A percentile compares a stretch with the other conserved stretches of the same genome.
Evolutionary conservation across 1,284 basidiomycete genomes (phyloP).

Genomic region (Wallemia ichthyophaga): DNA sequence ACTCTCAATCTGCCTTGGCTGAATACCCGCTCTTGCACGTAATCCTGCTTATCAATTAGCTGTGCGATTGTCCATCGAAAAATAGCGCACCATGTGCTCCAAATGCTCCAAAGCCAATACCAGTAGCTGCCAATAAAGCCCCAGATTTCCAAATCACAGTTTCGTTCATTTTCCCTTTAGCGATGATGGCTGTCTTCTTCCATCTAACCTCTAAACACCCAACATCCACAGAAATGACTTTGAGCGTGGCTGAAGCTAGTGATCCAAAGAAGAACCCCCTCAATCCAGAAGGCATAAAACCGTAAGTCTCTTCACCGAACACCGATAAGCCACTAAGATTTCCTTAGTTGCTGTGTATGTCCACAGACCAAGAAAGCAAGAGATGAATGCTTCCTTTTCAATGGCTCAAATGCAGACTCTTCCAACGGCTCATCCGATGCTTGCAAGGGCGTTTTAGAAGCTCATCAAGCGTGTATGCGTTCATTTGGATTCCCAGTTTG

Average conservation of each 20-base stretch:
- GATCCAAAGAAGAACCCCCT: background rate
- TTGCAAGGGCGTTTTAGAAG: background rate
- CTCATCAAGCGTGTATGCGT: background rate
- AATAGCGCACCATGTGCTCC: constrained; percentile 32
- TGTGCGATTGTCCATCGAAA: no score
- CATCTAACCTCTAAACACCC: background rate
- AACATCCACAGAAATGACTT: background rate
- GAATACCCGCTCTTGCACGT: constrained; percentile 18
- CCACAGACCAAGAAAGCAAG: background rate
- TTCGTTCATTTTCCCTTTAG: background rate
- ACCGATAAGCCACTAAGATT: no score
- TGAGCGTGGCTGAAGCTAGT: background rate
- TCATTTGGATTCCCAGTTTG: background rate
- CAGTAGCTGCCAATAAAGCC: constrained; percentile 18
- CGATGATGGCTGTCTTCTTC: background rate
- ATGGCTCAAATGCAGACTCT: background rate
- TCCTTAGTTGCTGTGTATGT: background rate
- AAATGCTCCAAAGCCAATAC: constrained; percentile 35
- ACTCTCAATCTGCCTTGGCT: constrained; percentile 24
- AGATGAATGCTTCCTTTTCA: background rate
- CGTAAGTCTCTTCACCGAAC: background rate
- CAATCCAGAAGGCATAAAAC: background rate
- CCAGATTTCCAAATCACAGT: background rate
- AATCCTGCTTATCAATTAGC: background rate
- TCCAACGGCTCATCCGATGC: background rate